Base-by-base conservation (phyloP, 1,284 basidiomycete genomes). In the Cryptococcus hybrid region DNA sequence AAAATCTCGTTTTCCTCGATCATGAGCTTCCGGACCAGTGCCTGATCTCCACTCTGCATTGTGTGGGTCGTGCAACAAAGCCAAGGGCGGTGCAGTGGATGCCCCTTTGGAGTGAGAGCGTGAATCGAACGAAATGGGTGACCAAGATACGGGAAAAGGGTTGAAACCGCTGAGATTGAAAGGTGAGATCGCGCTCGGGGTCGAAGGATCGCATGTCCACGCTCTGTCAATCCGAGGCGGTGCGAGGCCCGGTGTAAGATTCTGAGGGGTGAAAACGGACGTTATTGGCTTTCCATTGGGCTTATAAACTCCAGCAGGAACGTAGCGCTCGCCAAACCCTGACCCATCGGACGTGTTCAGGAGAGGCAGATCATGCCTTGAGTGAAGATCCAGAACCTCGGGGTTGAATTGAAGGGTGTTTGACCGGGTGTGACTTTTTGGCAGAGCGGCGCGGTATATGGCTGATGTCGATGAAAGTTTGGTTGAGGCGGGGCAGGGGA, bases 121-220 rank as follows among this genome's bases (percentile, higher is more conserved):
- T 24, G 46, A 15, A 12, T 24, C 12, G 6, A 30, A 30, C n/a
- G 46, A 47, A 15, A 24, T 7, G 34, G n/a, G n/a, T 8, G 46
- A 5, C 7, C 24, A 30, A 47, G 40, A 11, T 11, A 42, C n/a
- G 9, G 40, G 40, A 24, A 24, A 24, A 24, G 24, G 24, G 24
- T 24, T 24, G 24, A 24, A 24, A 24, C 24, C n/a, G 40, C 40
- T 42, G 40, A 47, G 13, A n/a, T 43, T 7, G 24, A 58, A 47
- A 39, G 56, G 56, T 15, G 52, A 58, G 5, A 54, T 18, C 2
- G 56, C 45, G 5, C 46, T 39, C 15, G 35, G 52, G 6, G 53
- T 47, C 2, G 53, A 48, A 7, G 43, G 52, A 37, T 55, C 57
- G 3, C 51, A 35, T 15, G 53, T 59, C 57, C 57, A 59, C 5